Evolutionary conservation across 371 early-diverging fungal genomes (phyloP).

Genomic region (Cokeromyces recurvatus): DNA sequence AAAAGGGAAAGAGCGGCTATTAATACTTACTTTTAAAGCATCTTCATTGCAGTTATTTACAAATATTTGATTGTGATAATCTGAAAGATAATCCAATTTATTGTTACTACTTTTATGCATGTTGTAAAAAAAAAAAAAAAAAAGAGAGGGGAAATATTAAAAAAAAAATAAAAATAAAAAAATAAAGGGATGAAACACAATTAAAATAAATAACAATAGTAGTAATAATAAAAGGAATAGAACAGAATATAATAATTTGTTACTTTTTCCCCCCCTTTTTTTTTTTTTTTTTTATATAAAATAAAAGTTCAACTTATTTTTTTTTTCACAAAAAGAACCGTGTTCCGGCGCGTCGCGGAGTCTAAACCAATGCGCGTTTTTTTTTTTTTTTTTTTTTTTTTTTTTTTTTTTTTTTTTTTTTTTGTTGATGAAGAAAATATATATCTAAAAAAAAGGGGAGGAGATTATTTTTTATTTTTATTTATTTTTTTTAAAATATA

Average conservation of each 20-base stretch:
- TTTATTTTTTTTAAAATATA: background rate
- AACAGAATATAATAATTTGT: too few species aligned
- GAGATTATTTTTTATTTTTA: too few species aligned
- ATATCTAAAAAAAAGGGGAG: background rate
- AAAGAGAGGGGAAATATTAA: too few species aligned
- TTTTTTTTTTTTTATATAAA: conserved; percentile 1
- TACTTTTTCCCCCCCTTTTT: background rate
- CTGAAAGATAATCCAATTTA: background rate
- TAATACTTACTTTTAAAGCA: conserved; percentile 1
- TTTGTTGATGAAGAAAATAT: background rate
- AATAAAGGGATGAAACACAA: too few species aligned
- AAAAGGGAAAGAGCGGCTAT: too few species aligned
- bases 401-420: conserved; percentile 7
- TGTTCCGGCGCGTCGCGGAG: conserved; percentile 1
- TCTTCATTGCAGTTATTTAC: conserved; percentile 1
- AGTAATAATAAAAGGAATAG: too few species aligned
- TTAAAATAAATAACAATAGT: too few species aligned
- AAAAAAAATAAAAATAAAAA: too few species aligned
- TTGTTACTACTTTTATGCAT: background rate
- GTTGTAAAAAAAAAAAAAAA: too few species aligned
- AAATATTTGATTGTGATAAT: background rate
- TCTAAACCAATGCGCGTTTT: background rate
- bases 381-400: conserved; percentile 6
- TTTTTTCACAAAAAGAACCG: background rate
- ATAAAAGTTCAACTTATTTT: too few species aligned